Evolutionary conservation across 2,329 filamentous ascomycete genomes (phyloP).

Genomic region (Alternaria ventricosa): DNA sequence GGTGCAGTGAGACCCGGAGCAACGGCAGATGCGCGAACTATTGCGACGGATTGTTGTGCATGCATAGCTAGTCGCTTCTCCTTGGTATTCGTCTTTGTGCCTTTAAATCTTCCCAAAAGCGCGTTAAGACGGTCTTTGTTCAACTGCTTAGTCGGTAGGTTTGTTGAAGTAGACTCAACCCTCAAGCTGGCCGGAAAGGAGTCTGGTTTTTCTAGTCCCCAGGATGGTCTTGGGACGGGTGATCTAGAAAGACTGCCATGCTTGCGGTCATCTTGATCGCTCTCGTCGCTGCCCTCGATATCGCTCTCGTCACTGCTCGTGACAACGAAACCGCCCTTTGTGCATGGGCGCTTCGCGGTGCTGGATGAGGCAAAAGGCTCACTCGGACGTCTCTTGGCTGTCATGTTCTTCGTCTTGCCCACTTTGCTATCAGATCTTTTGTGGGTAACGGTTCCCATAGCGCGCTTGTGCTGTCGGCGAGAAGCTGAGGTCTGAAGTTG

Average conservation of each 20-base stretch:
- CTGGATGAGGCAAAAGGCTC: background rate
- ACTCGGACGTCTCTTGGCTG: background rate
- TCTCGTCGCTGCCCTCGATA: background rate
- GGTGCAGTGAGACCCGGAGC: background rate
- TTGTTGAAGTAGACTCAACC: background rate
- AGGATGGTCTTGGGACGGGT: too few species aligned
- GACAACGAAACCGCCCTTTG: constrained; percentile 15
- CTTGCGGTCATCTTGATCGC: background rate
- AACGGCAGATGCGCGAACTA: background rate
- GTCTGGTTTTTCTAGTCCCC: background rate
- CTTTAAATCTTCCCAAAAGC: constrained; percentile 4
- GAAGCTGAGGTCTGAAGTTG: background rate
- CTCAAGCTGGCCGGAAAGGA: background rate
- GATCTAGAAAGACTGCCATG: background rate
- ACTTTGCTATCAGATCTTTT: background rate
- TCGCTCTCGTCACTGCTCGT: constrained; percentile 12
- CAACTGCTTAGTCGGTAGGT: constrained; percentile 1
- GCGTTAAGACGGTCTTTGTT: constrained; percentile 7
- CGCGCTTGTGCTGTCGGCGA: background rate
- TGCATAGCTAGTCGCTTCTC: background rate
- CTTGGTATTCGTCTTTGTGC: background rate
- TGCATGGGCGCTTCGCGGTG: constrained; percentile 9
- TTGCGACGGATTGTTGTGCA: background rate
- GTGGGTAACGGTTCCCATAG: background rate
- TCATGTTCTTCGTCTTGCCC: background rate